A percentile compares a stretch with the other conserved stretches of the same genome.
Evolutionary conservation across 2,329 filamentous ascomycete genomes (phyloP).

Genomic region (Alternaria triticimaculans): DNA sequence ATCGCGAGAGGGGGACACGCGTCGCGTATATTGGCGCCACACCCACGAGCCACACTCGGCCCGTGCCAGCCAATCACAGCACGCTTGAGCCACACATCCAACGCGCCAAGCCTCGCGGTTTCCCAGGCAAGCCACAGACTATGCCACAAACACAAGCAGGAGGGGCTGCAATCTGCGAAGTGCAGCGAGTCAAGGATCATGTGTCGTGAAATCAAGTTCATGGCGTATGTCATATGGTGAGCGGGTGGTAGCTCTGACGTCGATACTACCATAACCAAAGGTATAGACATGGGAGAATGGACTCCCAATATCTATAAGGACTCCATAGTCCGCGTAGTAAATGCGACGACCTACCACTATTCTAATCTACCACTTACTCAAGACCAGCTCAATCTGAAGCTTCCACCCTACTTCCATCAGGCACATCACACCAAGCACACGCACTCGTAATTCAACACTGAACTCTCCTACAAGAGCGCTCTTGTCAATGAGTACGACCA

Average conservation of each 20-base stretch:
- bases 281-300: background rate
- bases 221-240: background rate
- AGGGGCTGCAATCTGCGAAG: background rate
- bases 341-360: background rate
- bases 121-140: background rate
- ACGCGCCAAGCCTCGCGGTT: background rate
- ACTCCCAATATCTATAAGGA: background rate
- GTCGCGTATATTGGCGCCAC: constrained; percentile 1
- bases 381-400: background rate
- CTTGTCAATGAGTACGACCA: background rate
- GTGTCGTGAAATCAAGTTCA: background rate
- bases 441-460: background rate
- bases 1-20: background rate
- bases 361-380: background rate
- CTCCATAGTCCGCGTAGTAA: background rate
- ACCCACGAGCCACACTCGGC: constrained; percentile 1
- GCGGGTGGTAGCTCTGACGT: background rate
- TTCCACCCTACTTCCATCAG: background rate
- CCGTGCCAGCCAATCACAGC: background rate
- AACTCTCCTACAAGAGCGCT: background rate
- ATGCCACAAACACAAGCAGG: background rate
- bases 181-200: background rate
- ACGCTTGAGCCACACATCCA: background rate
- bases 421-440: background rate
- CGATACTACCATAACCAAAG: background rate